Percentiles rank a stretch among this genome's conserved stretches.
These are phyloP conservation scores for Marasmius fiardii DNA, from an alignment of 1,284 basidiomycete genomes.

Conservation along the genomic window DNA sequence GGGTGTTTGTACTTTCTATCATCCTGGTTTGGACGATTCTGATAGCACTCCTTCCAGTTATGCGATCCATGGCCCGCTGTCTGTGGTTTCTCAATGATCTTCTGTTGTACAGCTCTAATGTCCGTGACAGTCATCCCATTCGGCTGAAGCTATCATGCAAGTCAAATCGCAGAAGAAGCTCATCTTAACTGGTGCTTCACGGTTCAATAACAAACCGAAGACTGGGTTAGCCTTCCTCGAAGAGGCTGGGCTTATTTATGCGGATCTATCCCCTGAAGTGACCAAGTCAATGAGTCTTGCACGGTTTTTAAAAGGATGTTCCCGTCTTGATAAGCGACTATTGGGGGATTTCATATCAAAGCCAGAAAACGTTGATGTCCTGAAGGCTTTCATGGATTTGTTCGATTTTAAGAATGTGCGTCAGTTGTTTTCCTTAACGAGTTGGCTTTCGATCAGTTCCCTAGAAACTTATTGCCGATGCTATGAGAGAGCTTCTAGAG, in stretches of 20 bases:
- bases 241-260: conserved; percentile 82
- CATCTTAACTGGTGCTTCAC: conserved; percentile 79
- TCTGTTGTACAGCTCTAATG: conserved; percentile 4
- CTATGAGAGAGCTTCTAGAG: conserved; percentile 92
- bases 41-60: conserved; percentile 21
- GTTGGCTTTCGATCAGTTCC: conserved; percentile 10
- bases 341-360: conserved; percentile 93
- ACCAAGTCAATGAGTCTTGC: conserved; percentile 68
- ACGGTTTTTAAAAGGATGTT: conserved; percentile 83
- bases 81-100: conserved; percentile 21
- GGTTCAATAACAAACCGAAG: conserved; percentile 97
- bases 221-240: conserved; percentile 87
- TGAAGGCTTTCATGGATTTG: conserved; percentile 85
- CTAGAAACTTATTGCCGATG: conserved; percentile 93
- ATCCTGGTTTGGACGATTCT: conserved; percentile 6
- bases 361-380: conserved; percentile 82
- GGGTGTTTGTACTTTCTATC: conserved; percentile 44
- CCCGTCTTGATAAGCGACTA: conserved; percentile 89
- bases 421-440: conserved; percentile 14
- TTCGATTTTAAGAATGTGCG: conserved; percentile 89
- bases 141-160: conserved; percentile 58
- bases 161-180: conserved; percentile 87
- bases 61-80: conserved; percentile 63
- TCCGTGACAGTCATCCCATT: conserved; percentile 44
- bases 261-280: conserved; percentile 55